These are phyloP conservation scores for Parastagonospora nodorum DNA, from an alignment of 2,329 filamentous ascomycete genomes.

Conservation along the genomic window DNA sequence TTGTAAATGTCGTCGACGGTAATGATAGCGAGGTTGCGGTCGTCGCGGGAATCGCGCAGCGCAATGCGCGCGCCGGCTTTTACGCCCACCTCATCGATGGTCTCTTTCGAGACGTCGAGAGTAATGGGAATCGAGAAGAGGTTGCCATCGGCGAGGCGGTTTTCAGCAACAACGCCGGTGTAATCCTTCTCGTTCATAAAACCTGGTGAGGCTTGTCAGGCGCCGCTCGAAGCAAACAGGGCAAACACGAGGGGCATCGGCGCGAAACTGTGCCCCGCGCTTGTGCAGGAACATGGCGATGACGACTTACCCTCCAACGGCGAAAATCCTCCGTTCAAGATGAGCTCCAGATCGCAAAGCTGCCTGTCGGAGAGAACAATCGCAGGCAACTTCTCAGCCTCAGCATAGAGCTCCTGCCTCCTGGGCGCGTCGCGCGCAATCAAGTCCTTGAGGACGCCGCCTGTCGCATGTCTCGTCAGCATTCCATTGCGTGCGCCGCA, in stretches of 20 bases:
- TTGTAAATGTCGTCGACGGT: conserved; percentile 95
- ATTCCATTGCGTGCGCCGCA: neutral
- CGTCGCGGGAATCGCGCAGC: conserved; percentile 93
- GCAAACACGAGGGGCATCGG: conserved; percentile 35
- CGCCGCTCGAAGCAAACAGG: conserved; percentile 19
- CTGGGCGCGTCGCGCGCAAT: conserved; percentile 88
- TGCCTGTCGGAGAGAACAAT: conserved; percentile 89
- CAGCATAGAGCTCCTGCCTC: conserved; percentile 76
- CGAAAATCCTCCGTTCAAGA: conserved; percentile 97
- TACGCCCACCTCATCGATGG: conserved; percentile 74
- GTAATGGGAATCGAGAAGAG: conserved; percentile 98
- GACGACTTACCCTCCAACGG: conserved; percentile 82
- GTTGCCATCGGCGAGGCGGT: conserved; percentile 83
- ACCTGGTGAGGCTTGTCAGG: conserved; percentile 57
- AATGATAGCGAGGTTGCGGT: conserved; percentile 93
- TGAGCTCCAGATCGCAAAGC: conserved; percentile 95
- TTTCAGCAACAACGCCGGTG: conserved; percentile 87
- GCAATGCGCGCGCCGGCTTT: conserved; percentile 82
- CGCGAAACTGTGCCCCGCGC: conserved; percentile 5
- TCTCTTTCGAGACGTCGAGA: conserved; percentile 78
- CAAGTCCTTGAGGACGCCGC: conserved; percentile 97
- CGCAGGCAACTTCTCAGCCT: conserved; percentile 86
- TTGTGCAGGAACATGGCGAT: conserved; percentile 9
- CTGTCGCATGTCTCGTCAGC: conserved; percentile 48
- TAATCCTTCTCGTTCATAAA: conserved; percentile 99